Evolutionary conservation across 2,329 filamentous ascomycete species (phyloP), one percentile per base, ranked within the genome.

Genomic region (Ilyonectria destructans): DNA sequence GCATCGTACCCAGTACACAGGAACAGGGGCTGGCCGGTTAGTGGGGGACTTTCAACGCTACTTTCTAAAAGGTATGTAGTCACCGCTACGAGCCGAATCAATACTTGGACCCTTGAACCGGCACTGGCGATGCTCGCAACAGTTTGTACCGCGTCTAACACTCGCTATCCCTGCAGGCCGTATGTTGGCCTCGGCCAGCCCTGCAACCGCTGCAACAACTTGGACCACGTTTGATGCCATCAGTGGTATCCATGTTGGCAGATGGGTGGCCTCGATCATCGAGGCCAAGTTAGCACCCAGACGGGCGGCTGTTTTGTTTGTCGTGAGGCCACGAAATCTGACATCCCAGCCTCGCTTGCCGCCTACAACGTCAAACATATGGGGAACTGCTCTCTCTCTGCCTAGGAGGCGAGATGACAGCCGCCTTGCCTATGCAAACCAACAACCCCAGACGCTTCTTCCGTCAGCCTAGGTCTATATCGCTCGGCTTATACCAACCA

Each of bases 151-250:
- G 4, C n/a, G 3, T 9, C 64, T 67, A 67, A 67, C 46, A 58
- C n/a, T 7, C 15, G 7, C 9, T 2, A 48, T 10, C 46, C 46
- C 54, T 45, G 52, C 21, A 15, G 6, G 7, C 48, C 26, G 37
- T 57, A 46, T 19, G 60, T 56, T 51, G 58, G 58, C 46, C 59
- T 40, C 49, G 54, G 67, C 51, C 60, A 57, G 62, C 65, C 49
- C 51, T 70, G 62, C 67, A 62, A 62, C 54, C 52, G 51, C 52
- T 63, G 63, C 66, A 69, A 59, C 60, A 65, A 52, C 49, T 66
- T 73, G 70, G 70, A 73, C 69, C 73, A 73, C 70, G 74, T 74
- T 67, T 69, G 73, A 70, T 64, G 68, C 67, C 65, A 58, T 71
- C 65, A 62, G 69, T 65, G 65, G 71, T 69, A 62, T 72, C 66